Conservation (phyloP, 1,139 yeast species). For the Sporopachydermia cereana region DNA sequence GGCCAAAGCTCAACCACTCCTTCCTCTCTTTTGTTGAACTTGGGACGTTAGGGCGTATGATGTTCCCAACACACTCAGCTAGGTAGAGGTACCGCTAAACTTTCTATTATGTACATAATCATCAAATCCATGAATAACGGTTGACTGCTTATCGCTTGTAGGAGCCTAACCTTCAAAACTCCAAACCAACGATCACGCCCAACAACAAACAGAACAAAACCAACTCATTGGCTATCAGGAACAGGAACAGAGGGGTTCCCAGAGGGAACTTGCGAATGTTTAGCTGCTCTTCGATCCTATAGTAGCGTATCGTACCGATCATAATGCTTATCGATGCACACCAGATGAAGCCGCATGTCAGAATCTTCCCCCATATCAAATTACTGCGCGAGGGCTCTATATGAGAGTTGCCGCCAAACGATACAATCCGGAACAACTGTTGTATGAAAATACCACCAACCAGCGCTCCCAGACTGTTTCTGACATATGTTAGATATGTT, state of each 20-base stretch:
- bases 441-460: not conserved
- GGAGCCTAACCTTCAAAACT: no score
- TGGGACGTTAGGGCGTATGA: slow-evolving; percentile 45
- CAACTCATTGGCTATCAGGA: not conserved
- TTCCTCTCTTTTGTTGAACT: slow-evolving; percentile 38
- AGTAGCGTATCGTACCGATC: not conserved
- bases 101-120: not conserved
- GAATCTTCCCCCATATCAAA: not conserved
- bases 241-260: not conserved
- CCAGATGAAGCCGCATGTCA: not conserved
- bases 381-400: not conserved
- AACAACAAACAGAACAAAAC: not conserved
- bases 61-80: no score
- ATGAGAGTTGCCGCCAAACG: not conserved
- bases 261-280: not conserved
- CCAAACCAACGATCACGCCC: not conserved
- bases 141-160: no score
- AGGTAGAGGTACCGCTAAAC: no score
- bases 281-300: not conserved
- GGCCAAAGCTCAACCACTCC: slow-evolving; percentile 21
- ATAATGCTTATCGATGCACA: not conserved
- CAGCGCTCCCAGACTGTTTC: slow-evolving; percentile 4
- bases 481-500: not conserved
- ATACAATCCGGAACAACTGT: not conserved
- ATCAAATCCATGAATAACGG: no score